These are phyloP conservation scores for Lactarius indigo DNA, from an alignment of 768 basidiomycete species.

Conservation along the genomic window DNA sequence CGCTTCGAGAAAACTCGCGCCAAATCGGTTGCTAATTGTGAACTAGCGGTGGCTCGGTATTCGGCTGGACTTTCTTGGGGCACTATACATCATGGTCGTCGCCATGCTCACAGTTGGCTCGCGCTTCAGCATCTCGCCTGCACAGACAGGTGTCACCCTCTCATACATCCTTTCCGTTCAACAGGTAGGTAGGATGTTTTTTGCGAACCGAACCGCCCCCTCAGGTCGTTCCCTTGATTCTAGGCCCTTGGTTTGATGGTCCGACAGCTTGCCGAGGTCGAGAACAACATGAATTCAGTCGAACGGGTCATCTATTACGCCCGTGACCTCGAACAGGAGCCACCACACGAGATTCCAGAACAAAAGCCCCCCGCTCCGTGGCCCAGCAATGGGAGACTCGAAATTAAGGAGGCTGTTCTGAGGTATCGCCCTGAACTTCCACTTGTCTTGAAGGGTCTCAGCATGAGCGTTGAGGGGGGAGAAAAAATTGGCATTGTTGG, in stretches of 20 bases:
- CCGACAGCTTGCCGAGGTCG: conserved; percentile 77
- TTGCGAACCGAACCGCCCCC: not conserved
- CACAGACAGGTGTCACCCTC: conserved; percentile 72
- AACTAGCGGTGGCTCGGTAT: conserved; percentile 82
- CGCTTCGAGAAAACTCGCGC: conserved; percentile 27
- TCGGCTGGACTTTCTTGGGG: conserved; percentile 83
- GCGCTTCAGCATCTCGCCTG: conserved; percentile 70
- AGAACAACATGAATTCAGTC: conserved; percentile 90
- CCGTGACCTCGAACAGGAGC: conserved; percentile 76
- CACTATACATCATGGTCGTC: conserved; percentile 70
- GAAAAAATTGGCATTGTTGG: conserved; percentile 95
- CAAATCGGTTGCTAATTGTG: conserved; percentile 71
- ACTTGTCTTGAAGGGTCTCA: conserved; percentile 77
- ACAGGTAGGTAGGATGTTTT: conserved; percentile 43
- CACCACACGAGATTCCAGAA: conserved; percentile 61
- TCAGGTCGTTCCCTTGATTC: not conserved
- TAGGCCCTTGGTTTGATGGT: conserved; percentile 72
- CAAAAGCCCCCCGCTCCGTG: conserved; percentile 58
- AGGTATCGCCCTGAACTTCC: conserved; percentile 88
- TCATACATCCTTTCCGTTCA: conserved; percentile 80
- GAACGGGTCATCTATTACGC: conserved; percentile 84
- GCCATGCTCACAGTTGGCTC: conserved; percentile 77
- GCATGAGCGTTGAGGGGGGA: conserved; percentile 62
- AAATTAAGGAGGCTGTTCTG: conserved; percentile 72
- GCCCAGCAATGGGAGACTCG: conserved; percentile 72